Percentiles rank a stretch among this genome's conserved stretches.
These are phyloP conservation scores for Sphaerobolus stellatus DNA, from an alignment of 1,284 basidiomycete genomes.

Conservation along the genomic window DNA sequence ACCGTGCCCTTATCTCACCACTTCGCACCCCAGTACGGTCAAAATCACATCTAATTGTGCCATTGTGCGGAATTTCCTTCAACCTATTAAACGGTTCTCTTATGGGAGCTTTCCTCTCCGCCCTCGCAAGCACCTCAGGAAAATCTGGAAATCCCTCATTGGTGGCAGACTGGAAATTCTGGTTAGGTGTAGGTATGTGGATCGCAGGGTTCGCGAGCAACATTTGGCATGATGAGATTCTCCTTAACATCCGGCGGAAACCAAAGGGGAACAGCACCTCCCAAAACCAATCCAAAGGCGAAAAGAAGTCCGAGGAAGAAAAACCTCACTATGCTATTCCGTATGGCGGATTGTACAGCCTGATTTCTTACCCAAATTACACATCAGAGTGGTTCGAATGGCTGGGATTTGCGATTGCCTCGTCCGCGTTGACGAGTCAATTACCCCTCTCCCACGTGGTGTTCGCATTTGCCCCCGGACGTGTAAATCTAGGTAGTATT, in stretches of 20 bases:
- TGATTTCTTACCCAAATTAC: slow-evolving; percentile 92
- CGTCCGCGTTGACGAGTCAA: slow-evolving; percentile 38
- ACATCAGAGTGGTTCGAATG: slow-evolving; percentile 91
- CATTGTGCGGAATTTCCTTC: slow-evolving; percentile 59
- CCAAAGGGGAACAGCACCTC: neutral
- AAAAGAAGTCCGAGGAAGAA: slow-evolving; percentile 16
- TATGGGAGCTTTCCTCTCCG: slow-evolving; percentile 67
- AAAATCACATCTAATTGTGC: slow-evolving; percentile 69
- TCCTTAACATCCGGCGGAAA: slow-evolving; percentile 65
- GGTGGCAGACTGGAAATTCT: slow-evolving; percentile 52
- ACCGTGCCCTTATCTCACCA: slow-evolving; percentile 82
- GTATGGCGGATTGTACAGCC: slow-evolving; percentile 73
- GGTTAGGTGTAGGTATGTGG: slow-evolving; percentile 66
- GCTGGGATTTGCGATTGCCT: slow-evolving; percentile 75
- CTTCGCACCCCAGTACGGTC: slow-evolving; percentile 80
- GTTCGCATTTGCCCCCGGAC: slow-evolving; percentile 39
- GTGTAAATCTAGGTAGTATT: slow-evolving; percentile 8
- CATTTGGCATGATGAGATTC: slow-evolving; percentile 84
- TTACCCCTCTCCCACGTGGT: slow-evolving; percentile 33
- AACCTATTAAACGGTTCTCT: slow-evolving; percentile 75
- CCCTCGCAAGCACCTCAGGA: slow-evolving; percentile 38
- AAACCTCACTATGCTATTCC: slow-evolving; percentile 76
- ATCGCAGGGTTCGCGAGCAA: slow-evolving; percentile 73
- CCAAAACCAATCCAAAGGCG: slow-evolving; percentile 26
- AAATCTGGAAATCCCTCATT: slow-evolving; percentile 16